A percentile compares a stretch with the other conserved stretches of the same genome.
Conservation (phyloP, 208 protist species). For the Leishmania aethiopica region DNA sequence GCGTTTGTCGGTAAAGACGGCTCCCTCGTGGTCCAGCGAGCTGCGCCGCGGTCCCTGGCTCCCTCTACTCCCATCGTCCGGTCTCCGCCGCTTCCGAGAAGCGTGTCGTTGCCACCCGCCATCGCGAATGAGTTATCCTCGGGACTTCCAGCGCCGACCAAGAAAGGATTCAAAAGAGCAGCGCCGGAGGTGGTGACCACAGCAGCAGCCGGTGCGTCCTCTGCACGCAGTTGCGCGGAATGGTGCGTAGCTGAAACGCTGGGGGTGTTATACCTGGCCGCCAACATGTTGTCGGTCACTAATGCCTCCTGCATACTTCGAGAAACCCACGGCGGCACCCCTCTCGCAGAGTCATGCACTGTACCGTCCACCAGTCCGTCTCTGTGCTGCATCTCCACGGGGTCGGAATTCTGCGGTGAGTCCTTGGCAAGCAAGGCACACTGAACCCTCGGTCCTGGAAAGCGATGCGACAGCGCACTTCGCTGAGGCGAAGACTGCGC, state of each 20-base stretch:
- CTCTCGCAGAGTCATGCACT: neutral
- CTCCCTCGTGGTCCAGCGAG: neutral
- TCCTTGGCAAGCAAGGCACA: neutral
- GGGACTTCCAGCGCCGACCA: neutral
- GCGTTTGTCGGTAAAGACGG: too few species aligned
- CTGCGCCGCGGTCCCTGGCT: neutral
- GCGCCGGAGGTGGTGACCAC: neutral
- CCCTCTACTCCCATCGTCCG: neutral
- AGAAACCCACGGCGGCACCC: neutral
- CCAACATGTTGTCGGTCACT: neutral
- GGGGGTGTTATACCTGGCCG: neutral
- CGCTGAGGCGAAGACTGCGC: neutral
- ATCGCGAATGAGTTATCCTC: conserved; percentile 4
- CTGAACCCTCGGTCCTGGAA: neutral
- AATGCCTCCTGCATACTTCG: neutral
- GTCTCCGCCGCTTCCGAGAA: neutral
- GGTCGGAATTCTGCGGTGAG: neutral
- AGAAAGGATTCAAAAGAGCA: neutral
- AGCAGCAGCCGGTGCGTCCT: neutral
- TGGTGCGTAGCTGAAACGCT: neutral
- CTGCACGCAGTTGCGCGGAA: neutral
- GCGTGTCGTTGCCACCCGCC: neutral
- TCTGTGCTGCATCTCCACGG: neutral
- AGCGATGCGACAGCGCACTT: neutral
- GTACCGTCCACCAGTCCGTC: neutral